Evolutionary conservation across 176 grass and related monocot species (phyloP), one percentile per base, ranked within the genome.

Genomic region (Leersia perrieri): DNA sequence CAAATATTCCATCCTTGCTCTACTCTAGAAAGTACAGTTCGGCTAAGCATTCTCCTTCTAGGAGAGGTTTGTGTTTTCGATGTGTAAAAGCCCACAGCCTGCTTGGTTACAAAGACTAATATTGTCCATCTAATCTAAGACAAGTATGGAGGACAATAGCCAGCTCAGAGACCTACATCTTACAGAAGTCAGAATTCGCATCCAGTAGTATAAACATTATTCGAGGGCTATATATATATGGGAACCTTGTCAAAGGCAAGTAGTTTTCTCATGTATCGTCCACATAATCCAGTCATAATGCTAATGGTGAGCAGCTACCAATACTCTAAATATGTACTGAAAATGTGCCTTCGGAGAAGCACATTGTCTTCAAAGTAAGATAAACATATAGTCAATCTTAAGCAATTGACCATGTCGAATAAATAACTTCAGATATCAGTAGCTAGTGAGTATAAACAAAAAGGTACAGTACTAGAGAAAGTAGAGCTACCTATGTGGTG

Each of bases 371-470:
- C 40, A 6, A 73, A 8, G 16, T 73, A 72, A 12, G 4, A 11
- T 40, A 80, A 34, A 55, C 63, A 20, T 22, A 42, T 12, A 62
- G 9, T 4, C 3, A 55, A 42, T 32, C 15, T 23, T 9, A 76
- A 18, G 32, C 45, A n/a, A 42, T 63, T 57, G 31, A 41, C 14
- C 8, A 11, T 23, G 8, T 6, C 38, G 29, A 3, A 51, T 4
- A 76, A 74, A 76, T 33, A 76, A 42, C 76, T 72, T 27, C 25
- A 4, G 55, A 31, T 7, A 9, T 45, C 27, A 85, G 31, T 72
- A 78, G 1, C 3, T 47, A 51, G n/a, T 16, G n/a, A 47, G 40
- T 26, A 22, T 1, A 62, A 73, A 60, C 33, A 79, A n/a, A 25
- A 53, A 40, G 14, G 23, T 15, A n/a, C 41, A 27, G 30, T 79